Base-by-base conservation (phyloP, 345 rosid genomes). In the Citrus australasica region DNA sequence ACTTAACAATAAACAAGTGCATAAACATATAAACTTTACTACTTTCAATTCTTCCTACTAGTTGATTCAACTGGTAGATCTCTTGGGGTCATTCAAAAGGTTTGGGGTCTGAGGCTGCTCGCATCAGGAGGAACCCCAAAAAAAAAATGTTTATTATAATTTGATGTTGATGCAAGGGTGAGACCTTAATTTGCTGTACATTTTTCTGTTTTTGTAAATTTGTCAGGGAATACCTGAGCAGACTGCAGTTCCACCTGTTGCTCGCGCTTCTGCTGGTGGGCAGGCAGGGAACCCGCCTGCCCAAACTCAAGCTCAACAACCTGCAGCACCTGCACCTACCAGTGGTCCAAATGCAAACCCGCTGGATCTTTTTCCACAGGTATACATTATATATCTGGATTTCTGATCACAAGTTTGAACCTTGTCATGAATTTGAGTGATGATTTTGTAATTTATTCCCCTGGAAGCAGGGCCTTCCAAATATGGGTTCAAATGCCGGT, bases 301-400 rank as follows among this genome's bases (percentile, higher is more conserved):
- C 33, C 85, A 79, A 63, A 59, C 77, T 46, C 84, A 71, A 55
- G 68, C 77, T 46, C 84, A 71, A 48, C 94, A 87, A 73, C 83
- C 90, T 37, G 85, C 86, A 21, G 80, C 88, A 42, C 69, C 90
- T 71, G 28, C 86, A 25, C 74, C 90, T 65, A 17, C 84, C 21
- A 37, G 69, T 58, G 92, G 90, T 21, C 92, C 92, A 69, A 90
- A 88, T 85, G 89, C 92, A 5, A 88, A 88, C 77, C 90, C 92
- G 30, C 79, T 90, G 61, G 87, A 90, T 83, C 90, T 90, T 69
- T 90, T 88, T 80, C 94, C 94, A 55, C 94, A 86, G 89, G 94
- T 88, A 78, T 9, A 33, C 32, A 21, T 53, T 53, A 33, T 38
- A 24, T 53, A 4, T 53, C 60, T 42, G 14, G 2, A 19, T 58